These are phyloP conservation scores for Penicillium sp. DNA, from an alignment of 2,329 filamentous ascomycete species.

Conservation along the genomic window DNA sequence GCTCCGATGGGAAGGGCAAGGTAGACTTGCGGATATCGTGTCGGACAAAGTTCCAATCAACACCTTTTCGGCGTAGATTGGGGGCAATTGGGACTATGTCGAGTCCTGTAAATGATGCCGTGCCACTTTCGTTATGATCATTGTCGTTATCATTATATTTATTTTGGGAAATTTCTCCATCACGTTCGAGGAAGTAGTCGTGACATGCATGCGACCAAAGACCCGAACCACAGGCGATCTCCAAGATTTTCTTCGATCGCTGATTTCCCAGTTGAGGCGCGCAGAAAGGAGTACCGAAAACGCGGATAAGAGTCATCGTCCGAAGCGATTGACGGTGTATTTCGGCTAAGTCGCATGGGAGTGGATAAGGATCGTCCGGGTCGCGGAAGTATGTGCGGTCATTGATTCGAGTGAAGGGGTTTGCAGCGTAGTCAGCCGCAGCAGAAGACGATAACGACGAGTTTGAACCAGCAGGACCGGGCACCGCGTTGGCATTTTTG, in stretches of 20 bases:
- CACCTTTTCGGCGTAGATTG: slow-evolving; percentile 63
- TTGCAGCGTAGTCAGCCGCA: slow-evolving; percentile 38
- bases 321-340: slow-evolving; percentile 82
- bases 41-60: slow-evolving; percentile 85
- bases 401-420: slow-evolving; percentile 67
- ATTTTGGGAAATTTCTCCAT: slow-evolving; percentile 20
- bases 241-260: slow-evolving; percentile 73
- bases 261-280: slow-evolving; percentile 62
- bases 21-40: slow-evolving; percentile 75
- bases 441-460: slow-evolving; percentile 35
- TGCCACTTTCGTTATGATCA: slow-evolving; percentile 40
- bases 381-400: slow-evolving; percentile 81
- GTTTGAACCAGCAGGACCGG: slow-evolving; percentile 24
- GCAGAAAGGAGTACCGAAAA: slow-evolving; percentile 77
- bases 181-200: slow-evolving; percentile 63
- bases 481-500: not conserved
- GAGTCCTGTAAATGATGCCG: slow-evolving; percentile 75
- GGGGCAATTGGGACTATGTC: slow-evolving; percentile 73
- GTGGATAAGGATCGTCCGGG: slow-evolving; percentile 67
- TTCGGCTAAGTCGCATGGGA: slow-evolving; percentile 82
- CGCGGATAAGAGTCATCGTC: slow-evolving; percentile 73
- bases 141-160: not conserved
- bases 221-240: slow-evolving; percentile 80
- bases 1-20: slow-evolving; percentile 71
- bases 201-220: slow-evolving; percentile 90